Evolutionary conservation across 2,329 filamentous ascomycete species (phyloP).

Genomic region (Tolypocladium album): DNA sequence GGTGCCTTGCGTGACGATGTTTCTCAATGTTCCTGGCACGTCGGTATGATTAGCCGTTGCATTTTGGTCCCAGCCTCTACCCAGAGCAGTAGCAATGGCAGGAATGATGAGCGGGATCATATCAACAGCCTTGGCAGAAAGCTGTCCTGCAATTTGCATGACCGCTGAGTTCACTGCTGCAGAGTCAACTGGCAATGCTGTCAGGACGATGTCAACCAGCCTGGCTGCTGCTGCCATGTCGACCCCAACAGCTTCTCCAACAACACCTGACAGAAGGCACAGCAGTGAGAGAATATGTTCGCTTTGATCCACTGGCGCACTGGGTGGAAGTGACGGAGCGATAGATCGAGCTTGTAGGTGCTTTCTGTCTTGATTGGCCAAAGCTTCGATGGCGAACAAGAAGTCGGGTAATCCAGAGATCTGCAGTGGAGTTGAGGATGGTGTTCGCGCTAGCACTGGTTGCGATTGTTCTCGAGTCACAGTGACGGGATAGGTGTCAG

Average conservation of each 20-base stretch:
- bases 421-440: neutral
- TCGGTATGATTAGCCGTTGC: constrained; percentile 1
- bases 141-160: constrained; percentile 6
- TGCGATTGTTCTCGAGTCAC: neutral
- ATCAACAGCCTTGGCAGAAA: constrained; percentile 3
- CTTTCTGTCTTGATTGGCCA: neutral
- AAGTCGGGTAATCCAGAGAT: neutral
- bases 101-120: constrained; percentile 12
- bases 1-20: constrained; percentile 9
- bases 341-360: neutral
- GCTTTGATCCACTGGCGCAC: neutral
- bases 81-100: constrained; percentile 9
- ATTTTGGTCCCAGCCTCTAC: constrained; percentile 2
- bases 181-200: constrained; percentile 8
- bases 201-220: constrained; percentile 11
- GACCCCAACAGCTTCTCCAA: constrained; percentile 7
- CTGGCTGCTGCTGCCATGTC: constrained; percentile 9
- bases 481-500: too few relatives aligned
- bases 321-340: neutral
- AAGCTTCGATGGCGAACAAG: neutral
- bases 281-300: constrained; percentile 7
- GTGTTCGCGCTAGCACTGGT: neutral
- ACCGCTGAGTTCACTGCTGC: constrained; percentile 7
- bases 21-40: constrained; percentile 4
- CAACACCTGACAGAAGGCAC: constrained; percentile 7